Evolutionary conservation across 345 rosid species (phyloP), one percentile per base, ranked within the genome.

Genomic region (Kandelia obovata): DNA sequence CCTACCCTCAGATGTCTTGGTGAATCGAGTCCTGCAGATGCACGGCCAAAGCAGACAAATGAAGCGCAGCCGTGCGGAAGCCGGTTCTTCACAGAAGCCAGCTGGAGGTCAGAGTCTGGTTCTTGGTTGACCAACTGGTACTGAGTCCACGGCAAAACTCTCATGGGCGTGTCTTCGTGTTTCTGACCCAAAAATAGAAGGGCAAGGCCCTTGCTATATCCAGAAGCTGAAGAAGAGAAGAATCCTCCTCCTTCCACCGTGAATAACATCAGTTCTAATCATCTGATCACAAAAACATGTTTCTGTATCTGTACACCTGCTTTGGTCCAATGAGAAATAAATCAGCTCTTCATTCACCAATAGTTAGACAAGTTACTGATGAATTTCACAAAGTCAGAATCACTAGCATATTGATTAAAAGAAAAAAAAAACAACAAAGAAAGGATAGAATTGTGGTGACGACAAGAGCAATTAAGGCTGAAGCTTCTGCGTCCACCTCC

Each of bases 171-270:
- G 69, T 86, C 91, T 70, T 89, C 97, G 66, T 83, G 82, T 81
- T 81, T 89, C 71, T 87, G 89, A 79, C 96, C 91, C 81, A 92
- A 79, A 70, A 95, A 80, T 69, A 95, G 96, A 81, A 95, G 96
- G 84, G 96, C 75, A 74, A 95, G 68, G 32, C 96, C 96, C 75
- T 87, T 90, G 64, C 92, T 92, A 88, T 87, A 88, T 83, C 99
- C 96, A 69, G 93, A 89, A 64, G 97, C 95, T 62, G 99, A 92
- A 80, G 97, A 83, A 84, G 96, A 92, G 91, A 95, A 95, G 80
- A 95, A 92, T 57, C 96, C 91, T 74, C 99, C 96, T 87, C 98
- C 98, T 92, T 92, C 96, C 73, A 86, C 94, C 80, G 94, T 91
- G 71, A 92, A 82, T 88, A 95, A 88, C 99, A 95, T 95, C 85